Evolutionary conservation across 768 basidiomycete species (phyloP).

Genomic region (Porphyrellus cyaneotinctus): DNA sequence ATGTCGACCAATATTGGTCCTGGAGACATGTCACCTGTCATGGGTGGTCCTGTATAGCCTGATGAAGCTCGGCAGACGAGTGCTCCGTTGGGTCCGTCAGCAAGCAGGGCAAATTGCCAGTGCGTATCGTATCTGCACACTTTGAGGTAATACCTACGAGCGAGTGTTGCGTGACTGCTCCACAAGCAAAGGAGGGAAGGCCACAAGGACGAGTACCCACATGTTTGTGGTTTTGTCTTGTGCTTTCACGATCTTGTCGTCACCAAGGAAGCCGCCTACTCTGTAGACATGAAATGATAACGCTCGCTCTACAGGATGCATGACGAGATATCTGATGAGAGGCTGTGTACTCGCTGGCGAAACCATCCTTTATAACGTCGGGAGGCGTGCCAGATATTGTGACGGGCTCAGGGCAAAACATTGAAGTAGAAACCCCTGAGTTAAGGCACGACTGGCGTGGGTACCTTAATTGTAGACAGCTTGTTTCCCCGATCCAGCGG

Average conservation of each 20-base stretch:
- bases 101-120: slow-evolving; percentile 22
- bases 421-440: background rate
- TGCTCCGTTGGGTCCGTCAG: slow-evolving; percentile 14
- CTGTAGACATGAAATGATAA: slow-evolving; percentile 27
- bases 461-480: background rate
- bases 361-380: background rate
- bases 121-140: slow-evolving; percentile 11
- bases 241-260: slow-evolving; percentile 23
- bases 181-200: background rate
- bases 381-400: background rate
- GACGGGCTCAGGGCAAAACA: background rate
- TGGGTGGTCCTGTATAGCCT: slow-evolving; percentile 18
- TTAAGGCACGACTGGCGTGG: background rate
- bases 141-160: slow-evolving; percentile 23
- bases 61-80: slow-evolving; percentile 21
- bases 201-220: slow-evolving; percentile 11
- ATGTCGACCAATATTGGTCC: slow-evolving; percentile 15
- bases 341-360: background rate
- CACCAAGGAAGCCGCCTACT: slow-evolving; percentile 23
- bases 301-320: slow-evolving; percentile 1
- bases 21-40: slow-evolving; percentile 1
- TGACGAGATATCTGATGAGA: background rate
- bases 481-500: background rate
- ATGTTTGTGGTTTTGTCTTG: slow-evolving; percentile 20
- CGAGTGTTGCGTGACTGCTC: background rate